Conservation (phyloP, 2,329 filamentous ascomycete species). For the Penicillium corylophilum region DNA sequence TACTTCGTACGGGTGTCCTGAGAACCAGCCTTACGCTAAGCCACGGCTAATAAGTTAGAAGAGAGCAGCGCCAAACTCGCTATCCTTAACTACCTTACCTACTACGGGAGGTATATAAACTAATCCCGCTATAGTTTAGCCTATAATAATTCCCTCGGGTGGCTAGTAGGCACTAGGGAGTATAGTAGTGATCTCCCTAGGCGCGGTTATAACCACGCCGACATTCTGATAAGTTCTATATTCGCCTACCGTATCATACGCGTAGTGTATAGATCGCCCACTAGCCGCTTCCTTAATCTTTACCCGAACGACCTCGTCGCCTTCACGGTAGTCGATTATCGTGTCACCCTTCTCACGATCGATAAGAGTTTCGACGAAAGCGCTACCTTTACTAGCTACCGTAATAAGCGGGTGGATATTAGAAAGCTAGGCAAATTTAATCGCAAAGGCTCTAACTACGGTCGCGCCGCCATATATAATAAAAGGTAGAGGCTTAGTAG, state of each 20-base stretch:
- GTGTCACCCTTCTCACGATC: constrained; percentile 56
- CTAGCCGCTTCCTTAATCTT: constrained; percentile 38
- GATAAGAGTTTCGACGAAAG: constrained; percentile 55
- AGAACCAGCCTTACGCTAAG: constrained; percentile 52
- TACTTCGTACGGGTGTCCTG: constrained; percentile 52
- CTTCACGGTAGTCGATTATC: constrained; percentile 61
- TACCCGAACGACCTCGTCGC: constrained; percentile 54
- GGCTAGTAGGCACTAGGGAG: constrained; percentile 46
- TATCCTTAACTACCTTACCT: constrained; percentile 27
- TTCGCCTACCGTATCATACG: constrained; percentile 60
- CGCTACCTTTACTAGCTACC: constrained; percentile 54
- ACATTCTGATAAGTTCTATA: constrained; percentile 51
- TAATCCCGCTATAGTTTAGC: constrained; percentile 36
- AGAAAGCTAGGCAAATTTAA: constrained; percentile 55
- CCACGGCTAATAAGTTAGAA: constrained; percentile 48
- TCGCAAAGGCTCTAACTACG: constrained; percentile 58
- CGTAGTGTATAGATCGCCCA: constrained; percentile 48
- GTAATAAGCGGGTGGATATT: constrained; percentile 63
- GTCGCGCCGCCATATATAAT: constrained; percentile 53
- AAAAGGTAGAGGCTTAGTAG: constrained; percentile 37
- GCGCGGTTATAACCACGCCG: constrained; percentile 43
- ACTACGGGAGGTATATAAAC: constrained; percentile 24
- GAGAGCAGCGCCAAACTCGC: constrained; percentile 48
- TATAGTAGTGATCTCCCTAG: constrained; percentile 42
- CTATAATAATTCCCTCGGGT: constrained; percentile 38